Conservation (phyloP, 2,329 filamentous ascomycete species). For the Macrophomina tecta region DNA sequence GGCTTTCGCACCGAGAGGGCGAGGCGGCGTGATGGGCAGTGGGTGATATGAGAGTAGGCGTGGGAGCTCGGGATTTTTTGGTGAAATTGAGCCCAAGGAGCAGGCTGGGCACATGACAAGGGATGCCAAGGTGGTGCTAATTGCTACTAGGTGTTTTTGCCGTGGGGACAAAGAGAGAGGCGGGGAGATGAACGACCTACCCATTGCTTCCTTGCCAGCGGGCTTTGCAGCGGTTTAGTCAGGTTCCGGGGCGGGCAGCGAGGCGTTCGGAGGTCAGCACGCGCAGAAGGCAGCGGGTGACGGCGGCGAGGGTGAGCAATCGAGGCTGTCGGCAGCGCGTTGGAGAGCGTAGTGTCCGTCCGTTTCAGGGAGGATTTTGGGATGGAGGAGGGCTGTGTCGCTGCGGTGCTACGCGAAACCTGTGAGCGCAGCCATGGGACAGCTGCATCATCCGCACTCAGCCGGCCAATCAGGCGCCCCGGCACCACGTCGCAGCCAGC, state of each 20-base stretch:
- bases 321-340: not conserved
- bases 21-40: not conserved
- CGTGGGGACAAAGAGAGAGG: slow-evolving; percentile 15
- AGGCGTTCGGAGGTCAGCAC: not conserved
- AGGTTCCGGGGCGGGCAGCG: not conserved
- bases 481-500: not conserved
- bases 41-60: slow-evolving; percentile 3
- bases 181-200: slow-evolving; percentile 16
- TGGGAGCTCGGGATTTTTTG: slow-evolving; percentile 3
- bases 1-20: not conserved
- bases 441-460: slow-evolving; percentile 13
- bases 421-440: slow-evolving; percentile 1
- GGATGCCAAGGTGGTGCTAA: slow-evolving; percentile 23
- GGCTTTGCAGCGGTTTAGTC: not conserved
- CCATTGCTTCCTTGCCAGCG: slow-evolving; percentile 22
- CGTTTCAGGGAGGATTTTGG: slow-evolving; percentile 20
- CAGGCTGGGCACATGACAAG: slow-evolving; percentile 10
- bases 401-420: slow-evolving; percentile 16
- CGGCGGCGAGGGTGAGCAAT: not conserved
- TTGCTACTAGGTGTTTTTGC: slow-evolving; percentile 19
- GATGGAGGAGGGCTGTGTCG: slow-evolving; percentile 17
- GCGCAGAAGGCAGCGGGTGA: slow-evolving; percentile 1
- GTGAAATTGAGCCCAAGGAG: slow-evolving; percentile 15
- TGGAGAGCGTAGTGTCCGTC: not conserved
- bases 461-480: slow-evolving; percentile 13